A percentile compares a stretch with the other conserved stretches of the same genome.
Evolutionary conservation across 2,329 filamentous ascomycete genomes (phyloP).

Genomic region (Venturia aucupariae): DNA sequence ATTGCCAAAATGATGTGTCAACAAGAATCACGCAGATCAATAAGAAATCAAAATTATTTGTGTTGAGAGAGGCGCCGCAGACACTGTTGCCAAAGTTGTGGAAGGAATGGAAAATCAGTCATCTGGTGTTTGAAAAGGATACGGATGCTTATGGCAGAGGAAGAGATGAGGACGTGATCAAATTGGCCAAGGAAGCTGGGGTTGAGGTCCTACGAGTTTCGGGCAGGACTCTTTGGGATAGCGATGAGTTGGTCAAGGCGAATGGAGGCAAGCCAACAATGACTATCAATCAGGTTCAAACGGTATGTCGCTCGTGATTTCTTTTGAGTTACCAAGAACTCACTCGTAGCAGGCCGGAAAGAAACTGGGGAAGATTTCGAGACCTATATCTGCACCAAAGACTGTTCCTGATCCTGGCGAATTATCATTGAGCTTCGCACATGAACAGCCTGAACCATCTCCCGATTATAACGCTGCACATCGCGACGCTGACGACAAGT

Average conservation of each 20-base stretch:
- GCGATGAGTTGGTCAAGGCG: slow-evolving; percentile 56
- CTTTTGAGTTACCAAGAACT: slow-evolving; percentile 1
- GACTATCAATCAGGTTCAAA: slow-evolving; percentile 58
- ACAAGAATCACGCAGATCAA: slow-evolving; percentile 60
- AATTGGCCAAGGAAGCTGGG: slow-evolving; percentile 54
- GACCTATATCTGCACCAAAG: slow-evolving; percentile 51
- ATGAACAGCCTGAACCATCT: slow-evolving; percentile 38
- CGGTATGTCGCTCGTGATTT: slow-evolving; percentile 9
- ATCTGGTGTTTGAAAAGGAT: slow-evolving; percentile 71
- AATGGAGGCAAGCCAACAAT: slow-evolving; percentile 64
- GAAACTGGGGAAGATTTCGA: slow-evolving; percentile 53
- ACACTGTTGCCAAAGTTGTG: slow-evolving; percentile 64
- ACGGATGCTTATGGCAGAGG: slow-evolving; percentile 63
- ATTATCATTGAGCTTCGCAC: slow-evolving; percentile 50
- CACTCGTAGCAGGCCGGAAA: slow-evolving; percentile 37
- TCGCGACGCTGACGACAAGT: slow-evolving; percentile 45
- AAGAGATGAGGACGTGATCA: slow-evolving; percentile 50
- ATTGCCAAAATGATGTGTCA: slow-evolving; percentile 65
- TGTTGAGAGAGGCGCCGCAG: slow-evolving; percentile 63
- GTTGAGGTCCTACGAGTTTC: slow-evolving; percentile 54
- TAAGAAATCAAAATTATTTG: slow-evolving; percentile 58
- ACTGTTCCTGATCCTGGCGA: slow-evolving; percentile 56
- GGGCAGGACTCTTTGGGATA: slow-evolving; percentile 65
- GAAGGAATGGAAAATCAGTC: slow-evolving; percentile 63
- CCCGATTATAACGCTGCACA: slow-evolving; percentile 51